Percentiles rank a stretch among this genome's conserved stretches.
These are phyloP conservation scores for Dactylorhiza incarnata DNA, from an alignment of 106 monocot genomes.

Conservation along the genomic window DNA sequence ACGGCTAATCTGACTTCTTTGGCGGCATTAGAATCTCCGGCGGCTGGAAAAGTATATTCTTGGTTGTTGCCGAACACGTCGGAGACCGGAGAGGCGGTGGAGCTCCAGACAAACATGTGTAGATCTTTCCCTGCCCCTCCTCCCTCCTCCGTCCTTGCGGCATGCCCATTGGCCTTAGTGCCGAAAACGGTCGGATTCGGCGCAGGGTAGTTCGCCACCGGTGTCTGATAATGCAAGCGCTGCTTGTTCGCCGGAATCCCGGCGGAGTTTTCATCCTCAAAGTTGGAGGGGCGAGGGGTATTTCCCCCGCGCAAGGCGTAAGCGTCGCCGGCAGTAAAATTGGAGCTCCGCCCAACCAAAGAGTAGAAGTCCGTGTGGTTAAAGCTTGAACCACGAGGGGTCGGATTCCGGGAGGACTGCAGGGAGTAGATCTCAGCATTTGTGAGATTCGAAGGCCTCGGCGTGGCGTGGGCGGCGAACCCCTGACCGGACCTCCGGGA, in stretches of 20 bases:
- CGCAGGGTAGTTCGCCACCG: conserved; percentile 3
- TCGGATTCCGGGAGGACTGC: conserved; percentile 55
- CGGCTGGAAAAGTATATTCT: conserved; percentile 30
- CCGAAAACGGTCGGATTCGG: conserved; percentile 30
- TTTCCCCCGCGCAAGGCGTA: conserved; percentile 6
- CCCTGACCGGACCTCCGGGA: conserved; percentile 47
- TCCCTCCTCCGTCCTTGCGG: neutral
- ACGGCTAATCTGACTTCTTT: conserved; percentile 42
- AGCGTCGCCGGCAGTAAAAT: conserved; percentile 12
- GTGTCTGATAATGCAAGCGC: conserved; percentile 18
- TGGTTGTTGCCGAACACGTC: conserved; percentile 66
- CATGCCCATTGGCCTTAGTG: neutral
- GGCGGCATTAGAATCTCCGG: conserved; percentile 8
- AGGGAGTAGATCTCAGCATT: conserved; percentile 66
- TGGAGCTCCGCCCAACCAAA: conserved; percentile 26
- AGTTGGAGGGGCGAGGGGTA: conserved; percentile 76
- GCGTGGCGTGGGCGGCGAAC: neutral
- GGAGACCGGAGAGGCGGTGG: conserved; percentile 85
- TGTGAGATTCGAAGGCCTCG: conserved; percentile 22
- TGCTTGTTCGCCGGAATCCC: neutral
- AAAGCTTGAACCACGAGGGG: conserved; percentile 55
- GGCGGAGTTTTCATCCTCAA: conserved; percentile 45
- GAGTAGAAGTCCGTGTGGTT: conserved; percentile 52
- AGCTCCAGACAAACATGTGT: conserved; percentile 97
- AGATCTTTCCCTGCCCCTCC: conserved; percentile 53